Conservation (phyloP, 352 stramenopile genomes). For the Halophytophthora batemanensis region DNA sequence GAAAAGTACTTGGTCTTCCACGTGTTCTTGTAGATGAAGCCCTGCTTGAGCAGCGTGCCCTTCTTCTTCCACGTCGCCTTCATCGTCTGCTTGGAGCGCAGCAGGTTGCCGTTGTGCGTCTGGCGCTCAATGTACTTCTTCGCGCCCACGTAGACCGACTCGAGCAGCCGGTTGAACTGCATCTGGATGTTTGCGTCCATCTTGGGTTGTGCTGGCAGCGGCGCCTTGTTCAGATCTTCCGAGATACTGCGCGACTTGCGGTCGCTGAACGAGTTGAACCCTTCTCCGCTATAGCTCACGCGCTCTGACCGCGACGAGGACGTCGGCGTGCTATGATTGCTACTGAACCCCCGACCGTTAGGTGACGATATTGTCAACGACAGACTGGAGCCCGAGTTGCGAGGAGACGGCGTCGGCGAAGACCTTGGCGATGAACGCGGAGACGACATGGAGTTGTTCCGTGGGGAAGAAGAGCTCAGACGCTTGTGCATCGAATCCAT, state of each 20-base stretch:
- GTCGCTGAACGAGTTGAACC: slow-evolving; percentile 39
- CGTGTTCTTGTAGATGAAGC: slow-evolving; percentile 90
- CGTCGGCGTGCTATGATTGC: slow-evolving; percentile 63
- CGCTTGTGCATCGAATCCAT: slow-evolving; percentile 84
- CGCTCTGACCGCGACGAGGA: slow-evolving; percentile 37
- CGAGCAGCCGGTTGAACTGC: slow-evolving; percentile 77
- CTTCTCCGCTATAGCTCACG: slow-evolving; percentile 54
- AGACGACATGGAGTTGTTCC: slow-evolving; percentile 1
- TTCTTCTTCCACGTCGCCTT: slow-evolving; percentile 91
- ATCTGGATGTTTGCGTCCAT: slow-evolving; percentile 85
- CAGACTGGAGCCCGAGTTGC: slow-evolving; percentile 34
- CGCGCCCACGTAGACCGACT: slow-evolving; percentile 82
- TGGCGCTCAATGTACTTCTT: slow-evolving; percentile 85
- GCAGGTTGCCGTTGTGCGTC: slow-evolving; percentile 53
- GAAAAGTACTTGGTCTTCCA: slow-evolving; percentile 88
- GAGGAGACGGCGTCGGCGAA: slow-evolving; percentile 57
- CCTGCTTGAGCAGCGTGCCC: slow-evolving; percentile 81
- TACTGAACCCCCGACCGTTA: slow-evolving; percentile 57
- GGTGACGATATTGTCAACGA: slow-evolving; percentile 80
- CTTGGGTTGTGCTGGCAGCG: slow-evolving; percentile 60
- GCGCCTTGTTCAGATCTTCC: slow-evolving; percentile 68
- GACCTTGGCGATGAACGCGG: slow-evolving; percentile 57
- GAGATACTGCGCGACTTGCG: slow-evolving; percentile 74
- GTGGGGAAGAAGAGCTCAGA: slow-evolving; percentile 58
- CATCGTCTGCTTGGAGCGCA: slow-evolving; percentile 55